Base-by-base conservation (phyloP, 2,329 filamentous ascomycete species). In the Pochonia chlamydosporia region DNA sequence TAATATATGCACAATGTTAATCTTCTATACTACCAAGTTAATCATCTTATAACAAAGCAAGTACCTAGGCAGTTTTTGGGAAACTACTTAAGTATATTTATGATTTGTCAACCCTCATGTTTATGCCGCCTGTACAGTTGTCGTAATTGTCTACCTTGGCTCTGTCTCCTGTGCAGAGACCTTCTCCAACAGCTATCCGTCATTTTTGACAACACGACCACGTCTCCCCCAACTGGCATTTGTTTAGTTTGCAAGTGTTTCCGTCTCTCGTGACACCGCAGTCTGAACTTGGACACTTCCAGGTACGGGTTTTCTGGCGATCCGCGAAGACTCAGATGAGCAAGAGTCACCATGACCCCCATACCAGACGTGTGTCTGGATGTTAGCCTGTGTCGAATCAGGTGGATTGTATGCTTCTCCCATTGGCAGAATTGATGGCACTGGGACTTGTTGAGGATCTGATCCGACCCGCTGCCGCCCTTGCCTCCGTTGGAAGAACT, bases 341-440 rank as follows among this genome's bases (percentile, higher is more conserved):
- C 20, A 24, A 25, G 30, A 28, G 50, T 49, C 24, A 3, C n/a
- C 43, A 11, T 55, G 47, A 13, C 57, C 54, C 13, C 56, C 55
- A 16, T 57, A 60, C 63, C 62, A 64, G 28, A 64, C 58, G 25
- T 50, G 48, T 33, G 63, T 59, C 35, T 59, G 53, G 26, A 59
- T 48, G 21, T 39, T 39, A 14, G 9, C 35, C 18, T 48, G 46
- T 16, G 54, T 48, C 8, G 50, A 48, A 18, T 50, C 48, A 3
- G 47, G 28, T 4, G 40, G 30, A 18, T 46, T 40, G 26, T 43
- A 44, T 8, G 43, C n/a, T 44, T 44, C 16, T n/a, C 31, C 18
- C 13, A 42, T 25, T 8, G 26, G n/a, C 39, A 16, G 18, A 11
- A n/a, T 3, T 21, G 40, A 43, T 3, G 24, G 20, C 9, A 36